Percentiles rank a stretch among this genome's conserved stretches.
phyloP scores from a whole-genome alignment of 2,329 filamentous ascomycete species.

The Stachybotrys echinatus region DNA sequence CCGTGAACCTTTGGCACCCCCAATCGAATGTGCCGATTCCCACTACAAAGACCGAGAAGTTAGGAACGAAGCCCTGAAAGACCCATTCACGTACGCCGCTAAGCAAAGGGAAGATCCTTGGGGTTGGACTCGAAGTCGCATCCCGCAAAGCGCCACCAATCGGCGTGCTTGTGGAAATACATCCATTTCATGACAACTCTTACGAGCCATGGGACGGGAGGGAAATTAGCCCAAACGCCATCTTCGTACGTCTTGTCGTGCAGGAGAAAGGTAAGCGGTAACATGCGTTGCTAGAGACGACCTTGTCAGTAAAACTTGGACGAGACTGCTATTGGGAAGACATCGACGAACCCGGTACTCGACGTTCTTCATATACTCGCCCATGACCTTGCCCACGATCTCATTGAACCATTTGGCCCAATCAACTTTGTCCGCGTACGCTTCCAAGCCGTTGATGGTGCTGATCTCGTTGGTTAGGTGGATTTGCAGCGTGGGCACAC shows the following conservation, averaged over 20 bases:
- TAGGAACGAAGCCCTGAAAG: no score
- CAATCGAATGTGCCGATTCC: no score
- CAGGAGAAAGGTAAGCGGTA: constrained; percentile 17
- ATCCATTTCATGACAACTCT: constrained; percentile 24
- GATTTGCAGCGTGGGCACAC: constrained; percentile 24
- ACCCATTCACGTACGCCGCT: background rate
- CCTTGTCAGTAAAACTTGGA: background rate
- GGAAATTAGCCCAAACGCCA: constrained; percentile 18
- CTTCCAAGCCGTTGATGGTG: constrained; percentile 24
- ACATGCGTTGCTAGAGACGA: constrained; percentile 11
- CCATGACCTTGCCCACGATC: constrained; percentile 6
- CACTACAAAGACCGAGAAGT: no score
- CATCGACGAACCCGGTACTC: constrained; percentile 9
- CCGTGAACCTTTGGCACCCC: no score
- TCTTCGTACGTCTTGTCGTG: constrained; percentile 20
- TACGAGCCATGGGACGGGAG: constrained; percentile 19
- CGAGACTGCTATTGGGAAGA: no score
- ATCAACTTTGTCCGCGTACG: constrained; percentile 27
- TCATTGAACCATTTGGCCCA: constrained; percentile 24
- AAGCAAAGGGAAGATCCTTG: constrained; percentile 29
- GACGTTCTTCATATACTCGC: constrained; percentile 10
- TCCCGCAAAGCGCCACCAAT: constrained; percentile 29
- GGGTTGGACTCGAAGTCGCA: constrained; percentile 22
- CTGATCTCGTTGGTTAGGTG: constrained; percentile 35
- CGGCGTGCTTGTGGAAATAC: constrained; percentile 25